A percentile compares a stretch with the other conserved stretches of the same genome.
phyloP scores from a whole-genome alignment of 2,329 filamentous ascomycete genomes.

The Trichoderma asperellum region DNA sequence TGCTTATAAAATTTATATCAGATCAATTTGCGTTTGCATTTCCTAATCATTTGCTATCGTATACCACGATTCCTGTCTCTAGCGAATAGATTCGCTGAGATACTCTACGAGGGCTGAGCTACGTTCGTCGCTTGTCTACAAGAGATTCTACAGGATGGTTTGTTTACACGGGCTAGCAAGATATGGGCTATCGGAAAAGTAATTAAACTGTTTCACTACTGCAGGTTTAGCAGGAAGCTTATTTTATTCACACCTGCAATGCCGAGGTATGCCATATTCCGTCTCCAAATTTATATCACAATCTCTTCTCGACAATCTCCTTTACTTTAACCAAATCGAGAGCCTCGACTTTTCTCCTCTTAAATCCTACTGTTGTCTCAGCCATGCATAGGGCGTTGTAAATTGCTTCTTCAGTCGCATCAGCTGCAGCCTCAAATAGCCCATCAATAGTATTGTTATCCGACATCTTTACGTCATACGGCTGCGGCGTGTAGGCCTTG shows the following conservation, averaged over 20 bases:
- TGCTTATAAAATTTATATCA: no score
- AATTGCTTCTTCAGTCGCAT: constrained; percentile 68
- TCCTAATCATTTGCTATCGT: no score
- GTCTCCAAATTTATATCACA: neutral
- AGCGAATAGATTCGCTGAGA: neutral
- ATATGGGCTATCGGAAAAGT: neutral
- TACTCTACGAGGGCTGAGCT: neutral
- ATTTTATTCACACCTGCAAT: no score
- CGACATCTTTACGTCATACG: constrained; percentile 37
- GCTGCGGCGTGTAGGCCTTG: neutral
- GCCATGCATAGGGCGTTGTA: constrained; percentile 67
- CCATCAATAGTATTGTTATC: constrained; percentile 64
- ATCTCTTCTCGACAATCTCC: constrained; percentile 50
- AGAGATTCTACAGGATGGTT: neutral
- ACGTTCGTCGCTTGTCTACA: neutral
- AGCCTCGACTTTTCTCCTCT: constrained; percentile 54
- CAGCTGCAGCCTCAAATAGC: constrained; percentile 63
- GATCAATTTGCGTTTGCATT: no score
- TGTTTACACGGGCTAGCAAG: constrained; percentile 18
- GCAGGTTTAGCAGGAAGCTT: neutral
- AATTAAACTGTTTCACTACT: neutral
- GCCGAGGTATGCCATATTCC: no score
- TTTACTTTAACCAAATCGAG: constrained; percentile 53
- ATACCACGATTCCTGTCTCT: no score
- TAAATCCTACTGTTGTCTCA: constrained; percentile 59